These are phyloP conservation scores for Stephanodiscus triporus DNA, from an alignment of 108 stramenopile genomes.

Conservation along the genomic window DNA sequence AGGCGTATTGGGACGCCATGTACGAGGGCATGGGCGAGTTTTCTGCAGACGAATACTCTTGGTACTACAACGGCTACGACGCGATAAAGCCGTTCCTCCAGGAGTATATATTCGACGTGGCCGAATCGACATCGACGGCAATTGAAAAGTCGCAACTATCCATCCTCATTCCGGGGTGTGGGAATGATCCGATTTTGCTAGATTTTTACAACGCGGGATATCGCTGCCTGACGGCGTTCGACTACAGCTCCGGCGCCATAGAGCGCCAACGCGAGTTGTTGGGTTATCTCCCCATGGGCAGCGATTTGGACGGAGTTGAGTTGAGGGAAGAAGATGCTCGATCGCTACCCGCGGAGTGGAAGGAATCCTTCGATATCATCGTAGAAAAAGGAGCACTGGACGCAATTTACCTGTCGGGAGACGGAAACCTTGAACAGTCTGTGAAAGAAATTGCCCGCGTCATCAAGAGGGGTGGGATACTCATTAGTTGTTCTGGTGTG, in stretches of 20 bases:
- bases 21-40: slow-evolving; percentile 83
- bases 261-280: slow-evolving; percentile 73
- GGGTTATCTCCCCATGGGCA: slow-evolving; percentile 43
- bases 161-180: slow-evolving; percentile 76
- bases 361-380: slow-evolving; percentile 62
- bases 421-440: slow-evolving; percentile 63
- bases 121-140: not conserved
- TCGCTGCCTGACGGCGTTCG: slow-evolving; percentile 62
- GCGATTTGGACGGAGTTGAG: slow-evolving; percentile 36
- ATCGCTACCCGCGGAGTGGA: slow-evolving; percentile 57
- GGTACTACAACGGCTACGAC: slow-evolving; percentile 78
- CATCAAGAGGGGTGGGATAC: slow-evolving; percentile 54
- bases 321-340: slow-evolving; percentile 64
- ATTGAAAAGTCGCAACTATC: slow-evolving; percentile 23
- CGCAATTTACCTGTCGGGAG: slow-evolving; percentile 80
- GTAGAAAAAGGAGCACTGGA: slow-evolving; percentile 83
- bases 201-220: slow-evolving; percentile 73
- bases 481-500: slow-evolving; percentile 73
- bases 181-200: slow-evolving; percentile 74
- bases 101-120: slow-evolving; percentile 17
- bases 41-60: slow-evolving; percentile 73
- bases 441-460: slow-evolving; percentile 63
- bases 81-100: slow-evolving; percentile 43
- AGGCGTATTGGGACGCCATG: slow-evolving; percentile 78
- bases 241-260: slow-evolving; percentile 74